A percentile compares a stretch with the other conserved stretches of the same genome.
Evolutionary conservation across 2,329 filamentous ascomycete species (phyloP).

Genomic region (Talaromyces rugulosus): DNA sequence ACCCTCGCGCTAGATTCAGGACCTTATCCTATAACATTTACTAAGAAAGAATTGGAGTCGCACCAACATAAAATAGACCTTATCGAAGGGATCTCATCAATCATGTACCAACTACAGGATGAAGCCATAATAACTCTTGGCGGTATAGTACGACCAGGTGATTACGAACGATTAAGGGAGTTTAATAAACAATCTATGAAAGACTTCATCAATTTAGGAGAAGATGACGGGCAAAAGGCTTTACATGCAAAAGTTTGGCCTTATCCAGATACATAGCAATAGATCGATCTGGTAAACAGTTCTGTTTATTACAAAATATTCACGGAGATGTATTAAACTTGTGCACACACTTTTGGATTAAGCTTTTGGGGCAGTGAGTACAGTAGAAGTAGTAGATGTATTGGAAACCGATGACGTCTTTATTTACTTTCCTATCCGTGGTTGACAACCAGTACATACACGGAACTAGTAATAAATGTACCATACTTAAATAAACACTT

Average conservation of each 20-base stretch:
- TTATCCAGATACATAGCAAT: not conserved
- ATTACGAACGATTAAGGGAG: constrained; percentile 15
- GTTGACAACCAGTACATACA: no score
- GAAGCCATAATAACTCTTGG: constrained; percentile 16
- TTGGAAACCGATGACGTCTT: not conserved
- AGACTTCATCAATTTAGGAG: constrained; percentile 15
- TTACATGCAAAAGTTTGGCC: constrained; percentile 13
- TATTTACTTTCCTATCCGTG: not conserved
- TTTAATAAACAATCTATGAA: constrained; percentile 12
- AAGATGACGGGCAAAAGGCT: constrained; percentile 12
- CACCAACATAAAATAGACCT: constrained; percentile 16
- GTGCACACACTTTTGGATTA: no score
- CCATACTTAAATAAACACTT: not conserved
- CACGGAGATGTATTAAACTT: no score
- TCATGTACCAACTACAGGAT: constrained; percentile 16
- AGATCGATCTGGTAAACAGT: no score
- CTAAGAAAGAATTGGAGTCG: constrained; percentile 11
- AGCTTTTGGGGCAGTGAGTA: no score
- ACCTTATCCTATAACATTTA: constrained; percentile 14
- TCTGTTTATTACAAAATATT: no score
- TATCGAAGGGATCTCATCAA: constrained; percentile 14
- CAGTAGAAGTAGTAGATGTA: no score
- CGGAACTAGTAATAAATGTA: not conserved
- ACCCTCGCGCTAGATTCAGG: constrained; percentile 3
- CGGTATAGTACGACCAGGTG: constrained; percentile 16